Percentiles rank a stretch among this genome's conserved stretches.
Evolutionary conservation across 495 filamentous ascomycete species (phyloP).

Genomic region (Aspergillus bridgeri): DNA sequence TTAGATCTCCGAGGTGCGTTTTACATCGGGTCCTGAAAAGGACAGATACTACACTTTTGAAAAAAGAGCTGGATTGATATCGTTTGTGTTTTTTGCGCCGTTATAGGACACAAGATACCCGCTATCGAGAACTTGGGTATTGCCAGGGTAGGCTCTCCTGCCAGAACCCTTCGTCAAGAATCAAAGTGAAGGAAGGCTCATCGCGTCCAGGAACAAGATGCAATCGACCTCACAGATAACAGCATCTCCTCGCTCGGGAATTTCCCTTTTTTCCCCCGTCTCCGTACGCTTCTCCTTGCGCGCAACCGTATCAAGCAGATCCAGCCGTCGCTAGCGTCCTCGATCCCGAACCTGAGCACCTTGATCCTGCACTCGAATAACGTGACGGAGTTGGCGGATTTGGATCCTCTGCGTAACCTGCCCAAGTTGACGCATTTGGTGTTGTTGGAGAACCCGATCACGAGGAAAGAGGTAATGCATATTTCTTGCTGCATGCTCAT

Average conservation of each 20-base stretch:
- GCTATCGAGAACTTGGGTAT: conserved; percentile 97
- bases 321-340: conserved; percentile 66
- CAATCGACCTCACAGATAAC: conserved; percentile 98
- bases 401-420: conserved; percentile 77
- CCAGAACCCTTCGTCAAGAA: neutral
- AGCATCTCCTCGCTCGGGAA: conserved; percentile 85
- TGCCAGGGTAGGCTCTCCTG: conserved; percentile 61
- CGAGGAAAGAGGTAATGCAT: conserved; percentile 81
- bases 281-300: conserved; percentile 82
- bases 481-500: neutral
- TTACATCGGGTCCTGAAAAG: conserved; percentile 67
- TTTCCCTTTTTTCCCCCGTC: conserved; percentile 88
- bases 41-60: conserved; percentile 90
- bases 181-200: conserved; percentile 11
- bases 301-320: conserved; percentile 83
- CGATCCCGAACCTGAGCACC: conserved; percentile 72
- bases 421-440: conserved; percentile 70
- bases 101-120: conserved; percentile 94
- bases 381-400: conserved; percentile 74
- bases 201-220: conserved; percentile 67
- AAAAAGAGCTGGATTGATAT: conserved; percentile 79
- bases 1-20: conserved; percentile 99
- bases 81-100: conserved; percentile 48
- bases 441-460: conserved; percentile 83
- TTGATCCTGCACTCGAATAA: conserved; percentile 77